Evolutionary conservation across 805 yeast genomes (phyloP), one percentile per base, ranked within the genome.

Genomic region (Spathaspora passalidarum): DNA sequence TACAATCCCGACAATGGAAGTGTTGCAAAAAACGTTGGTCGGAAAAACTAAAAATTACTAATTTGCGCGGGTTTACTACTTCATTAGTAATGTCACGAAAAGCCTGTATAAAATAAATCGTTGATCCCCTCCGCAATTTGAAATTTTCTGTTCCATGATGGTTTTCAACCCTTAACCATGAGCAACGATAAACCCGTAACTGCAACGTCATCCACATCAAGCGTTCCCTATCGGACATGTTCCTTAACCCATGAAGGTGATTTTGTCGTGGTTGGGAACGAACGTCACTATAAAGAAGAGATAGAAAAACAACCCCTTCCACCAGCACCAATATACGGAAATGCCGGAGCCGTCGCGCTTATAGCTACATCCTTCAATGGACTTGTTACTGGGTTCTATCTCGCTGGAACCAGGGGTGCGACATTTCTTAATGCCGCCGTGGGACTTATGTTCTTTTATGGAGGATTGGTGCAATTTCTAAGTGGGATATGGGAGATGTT

Each of bases 301-400:
- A 32, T 41, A 23, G 44, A 29, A 19, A 11, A 13, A 9, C n/a
- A 25, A 18, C 17, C 22, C 11, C 13, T 9, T 11, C 34, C 34
- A 17, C 41, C 44, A 14, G 14, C 16, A 18, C 17, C 4, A 16
- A 5, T 16, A 19, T 41, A 41, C 22, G 44, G 44, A 16, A 36
- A 36, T 25, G 42, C 44, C 14, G 44, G 44, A 8, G 44, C 42
- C 6, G 17, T 41, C 4, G 44, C 44, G 19, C 44, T 41, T 21
- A 41, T 41, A 13, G 25, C 38, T 16, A 41, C 44, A 11, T 41
- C 44, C 16, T 41, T 41, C 32, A 41, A 41, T 25, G 44, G 44
- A 16, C 42, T 41, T n/a, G 18, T 41, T 19, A 26, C 32, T 10
- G 44, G 44, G n/a, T 36, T 41, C 26, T 36, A 34, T 34, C 42